Evolutionary conservation across 1,139 yeast genomes (phyloP).

Genomic region (Pichia sp.): DNA sequence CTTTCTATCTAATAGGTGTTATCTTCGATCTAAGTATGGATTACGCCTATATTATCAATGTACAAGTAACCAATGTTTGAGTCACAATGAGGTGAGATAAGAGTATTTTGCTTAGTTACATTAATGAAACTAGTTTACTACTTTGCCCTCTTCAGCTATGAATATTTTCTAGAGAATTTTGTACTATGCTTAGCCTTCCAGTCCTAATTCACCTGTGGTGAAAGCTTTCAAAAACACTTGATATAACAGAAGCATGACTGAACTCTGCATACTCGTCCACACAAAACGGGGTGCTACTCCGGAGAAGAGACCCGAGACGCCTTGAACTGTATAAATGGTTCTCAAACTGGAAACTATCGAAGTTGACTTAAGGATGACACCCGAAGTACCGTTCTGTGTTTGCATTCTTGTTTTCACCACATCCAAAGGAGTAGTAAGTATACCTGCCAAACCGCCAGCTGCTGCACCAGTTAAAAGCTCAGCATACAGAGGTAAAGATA

Average conservation of each 20-base stretch:
- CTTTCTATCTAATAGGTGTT: neutral
- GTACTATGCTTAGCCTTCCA: constrained; percentile 12
- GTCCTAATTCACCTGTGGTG: constrained; percentile 21
- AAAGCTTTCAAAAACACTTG: constrained; percentile 53
- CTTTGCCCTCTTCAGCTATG: neutral
- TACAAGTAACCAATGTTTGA: neutral
- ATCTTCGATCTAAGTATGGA: neutral
- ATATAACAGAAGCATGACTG: constrained; percentile 86
- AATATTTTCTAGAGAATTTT: neutral
- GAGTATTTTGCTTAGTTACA: too few relatives aligned
- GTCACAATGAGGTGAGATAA: neutral
- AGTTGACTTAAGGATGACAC: constrained; percentile 37
- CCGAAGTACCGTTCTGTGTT: constrained; percentile 46
- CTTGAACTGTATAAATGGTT: constrained; percentile 71
- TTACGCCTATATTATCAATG: neutral
- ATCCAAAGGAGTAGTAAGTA: constrained; percentile 56
- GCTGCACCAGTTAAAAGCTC: constrained; percentile 89
- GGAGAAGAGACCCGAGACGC: constrained; percentile 72
- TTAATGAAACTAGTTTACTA: too few relatives aligned
- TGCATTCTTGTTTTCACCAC: constrained; percentile 93
- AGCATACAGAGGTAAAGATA: constrained; percentile 48
- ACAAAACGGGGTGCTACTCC: constrained; percentile 96
- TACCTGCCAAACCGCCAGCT: constrained; percentile 96
- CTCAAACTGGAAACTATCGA: constrained; percentile 61
- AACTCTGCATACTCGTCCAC: constrained; percentile 95